These are phyloP conservation scores for Trichosporon sp. DNA, from an alignment of 1,284 basidiomycete species.

Conservation along the genomic window DNA sequence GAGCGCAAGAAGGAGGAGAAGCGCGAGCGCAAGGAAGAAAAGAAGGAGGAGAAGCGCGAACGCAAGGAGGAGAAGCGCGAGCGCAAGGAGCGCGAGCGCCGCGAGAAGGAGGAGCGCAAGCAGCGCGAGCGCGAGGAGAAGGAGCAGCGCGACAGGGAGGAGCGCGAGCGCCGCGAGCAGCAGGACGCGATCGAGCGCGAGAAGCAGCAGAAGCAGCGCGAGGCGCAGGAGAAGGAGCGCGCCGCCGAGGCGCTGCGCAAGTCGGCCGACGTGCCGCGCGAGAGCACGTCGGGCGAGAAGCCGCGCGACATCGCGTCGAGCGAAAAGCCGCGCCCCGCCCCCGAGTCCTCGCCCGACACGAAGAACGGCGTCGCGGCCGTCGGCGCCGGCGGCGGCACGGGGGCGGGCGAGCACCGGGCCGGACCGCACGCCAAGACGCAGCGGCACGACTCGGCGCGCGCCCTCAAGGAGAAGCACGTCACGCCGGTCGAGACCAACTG, in stretches of 20 bases:
- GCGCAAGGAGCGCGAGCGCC: background rate
- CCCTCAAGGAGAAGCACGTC: slow-evolving; percentile 11
- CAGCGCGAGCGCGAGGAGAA: background rate
- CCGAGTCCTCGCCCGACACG: slow-evolving; percentile 2
- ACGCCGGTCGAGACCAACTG: slow-evolving; percentile 12
- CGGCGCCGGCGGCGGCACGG: background rate
- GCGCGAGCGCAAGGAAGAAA: background rate
- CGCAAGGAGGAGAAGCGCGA: background rate
- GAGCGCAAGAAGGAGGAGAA: background rate
- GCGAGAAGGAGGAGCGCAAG: background rate
- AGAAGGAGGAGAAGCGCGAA: background rate
- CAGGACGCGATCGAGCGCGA: background rate
- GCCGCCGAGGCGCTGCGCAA: background rate
- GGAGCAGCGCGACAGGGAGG: background rate
- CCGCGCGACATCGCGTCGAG: background rate
- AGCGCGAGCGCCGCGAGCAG: background rate
- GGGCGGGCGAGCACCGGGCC: background rate
- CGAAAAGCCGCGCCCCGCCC: background rate
- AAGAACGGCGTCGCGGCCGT: slow-evolving; percentile 10
- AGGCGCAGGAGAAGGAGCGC: background rate
- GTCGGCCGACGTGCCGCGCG: background rate
- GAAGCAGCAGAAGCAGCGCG: background rate
- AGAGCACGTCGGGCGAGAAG: background rate
- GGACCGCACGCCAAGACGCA: background rate
- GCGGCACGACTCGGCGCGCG: background rate